These are phyloP conservation scores for Rickenella mellea DNA, from an alignment of 768 basidiomycete species.

Conservation along the genomic window DNA sequence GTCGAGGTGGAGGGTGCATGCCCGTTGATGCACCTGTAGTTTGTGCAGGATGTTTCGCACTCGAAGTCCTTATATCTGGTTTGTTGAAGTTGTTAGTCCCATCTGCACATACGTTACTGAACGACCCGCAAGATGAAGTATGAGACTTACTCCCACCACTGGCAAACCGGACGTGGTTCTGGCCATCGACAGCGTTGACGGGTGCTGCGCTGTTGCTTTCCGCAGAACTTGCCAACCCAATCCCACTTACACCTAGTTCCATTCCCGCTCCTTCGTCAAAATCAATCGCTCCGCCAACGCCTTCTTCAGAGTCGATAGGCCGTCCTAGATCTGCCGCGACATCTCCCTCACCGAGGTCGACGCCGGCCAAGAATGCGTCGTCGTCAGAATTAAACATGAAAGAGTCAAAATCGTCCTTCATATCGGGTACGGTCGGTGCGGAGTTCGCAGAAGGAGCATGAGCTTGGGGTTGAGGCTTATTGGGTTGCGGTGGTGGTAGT, in stretches of 20 bases:
- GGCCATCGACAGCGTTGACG: constrained; percentile 29
- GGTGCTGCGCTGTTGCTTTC: constrained; percentile 15
- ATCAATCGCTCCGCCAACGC: constrained; percentile 27
- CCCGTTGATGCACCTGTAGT: too few relatives aligned
- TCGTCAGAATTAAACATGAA: constrained; percentile 57
- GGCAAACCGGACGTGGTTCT: too few relatives aligned
- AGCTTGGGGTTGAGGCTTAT: background rate
- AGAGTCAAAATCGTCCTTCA: constrained; percentile 25
- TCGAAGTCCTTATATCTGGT: too few relatives aligned
- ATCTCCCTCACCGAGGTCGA: constrained; percentile 37
- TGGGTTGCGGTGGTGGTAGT: constrained; percentile 5
- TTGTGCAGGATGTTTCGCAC: too few relatives aligned
- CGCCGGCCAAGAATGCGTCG: constrained; percentile 50
- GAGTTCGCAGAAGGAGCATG: constrained; percentile 9
- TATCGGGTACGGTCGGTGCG: constrained; percentile 3
- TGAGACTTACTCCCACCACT: too few relatives aligned
- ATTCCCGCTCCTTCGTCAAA: constrained; percentile 26
- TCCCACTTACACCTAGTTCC: too few relatives aligned
- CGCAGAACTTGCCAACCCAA: too few relatives aligned
- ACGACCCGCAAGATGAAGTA: too few relatives aligned
- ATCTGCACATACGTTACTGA: too few relatives aligned
- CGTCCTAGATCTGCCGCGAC: constrained; percentile 25
- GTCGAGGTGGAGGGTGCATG: too few relatives aligned
- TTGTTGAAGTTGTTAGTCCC: too few relatives aligned
- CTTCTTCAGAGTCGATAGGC: constrained; percentile 36